Evolutionary conservation across 805 yeast species (phyloP).

Genomic region (Blastobotrys americana): DNA sequence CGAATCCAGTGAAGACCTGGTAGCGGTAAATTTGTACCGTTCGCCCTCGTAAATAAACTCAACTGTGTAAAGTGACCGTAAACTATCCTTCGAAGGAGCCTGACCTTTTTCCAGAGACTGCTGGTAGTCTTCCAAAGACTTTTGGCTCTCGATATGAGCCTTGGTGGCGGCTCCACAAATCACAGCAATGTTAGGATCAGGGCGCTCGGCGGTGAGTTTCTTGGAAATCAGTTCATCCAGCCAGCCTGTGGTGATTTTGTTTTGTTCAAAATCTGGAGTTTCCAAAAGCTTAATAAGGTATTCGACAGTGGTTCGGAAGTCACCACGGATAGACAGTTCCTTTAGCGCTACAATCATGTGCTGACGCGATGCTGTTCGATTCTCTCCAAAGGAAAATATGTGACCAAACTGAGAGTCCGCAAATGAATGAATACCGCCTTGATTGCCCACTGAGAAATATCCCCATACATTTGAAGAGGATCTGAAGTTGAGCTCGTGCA

Average conservation of each 20-base stretch:
- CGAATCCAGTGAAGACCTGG: slow-evolving; percentile 77
- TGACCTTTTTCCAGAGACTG: slow-evolving; percentile 89
- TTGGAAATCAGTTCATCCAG: slow-evolving; percentile 90
- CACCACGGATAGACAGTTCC: slow-evolving; percentile 96
- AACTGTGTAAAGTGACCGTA: slow-evolving; percentile 83
- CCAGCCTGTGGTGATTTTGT: slow-evolving; percentile 98
- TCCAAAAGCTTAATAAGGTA: slow-evolving; percentile 90
- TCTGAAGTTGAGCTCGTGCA: slow-evolving; percentile 93
- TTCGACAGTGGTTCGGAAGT: slow-evolving; percentile 96
- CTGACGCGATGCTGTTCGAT: slow-evolving; percentile 94
- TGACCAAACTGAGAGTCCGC: slow-evolving; percentile 99
- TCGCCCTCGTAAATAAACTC: slow-evolving; percentile 94
- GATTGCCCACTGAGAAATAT: slow-evolving; percentile 93
- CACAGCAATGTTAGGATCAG: slow-evolving; percentile 84
- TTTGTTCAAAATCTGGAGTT: slow-evolving; percentile 93
- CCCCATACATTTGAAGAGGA: slow-evolving; percentile 99
- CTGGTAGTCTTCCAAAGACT: slow-evolving; percentile 60
- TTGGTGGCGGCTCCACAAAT: slow-evolving; percentile 97
- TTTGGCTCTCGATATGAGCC: slow-evolving; percentile 75
- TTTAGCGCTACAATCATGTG: slow-evolving; percentile 98
- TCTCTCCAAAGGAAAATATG: slow-evolving; percentile 97
- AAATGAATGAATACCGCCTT: slow-evolving; percentile 95
- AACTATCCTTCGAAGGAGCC: slow-evolving; percentile 73
- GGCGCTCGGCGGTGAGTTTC: slow-evolving; percentile 94
- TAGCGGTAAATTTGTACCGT: slow-evolving; percentile 91